Base-by-base conservation (phyloP, 2,329 filamentous ascomycete species). In the Stagonosporopsis cucurbitacearum region DNA sequence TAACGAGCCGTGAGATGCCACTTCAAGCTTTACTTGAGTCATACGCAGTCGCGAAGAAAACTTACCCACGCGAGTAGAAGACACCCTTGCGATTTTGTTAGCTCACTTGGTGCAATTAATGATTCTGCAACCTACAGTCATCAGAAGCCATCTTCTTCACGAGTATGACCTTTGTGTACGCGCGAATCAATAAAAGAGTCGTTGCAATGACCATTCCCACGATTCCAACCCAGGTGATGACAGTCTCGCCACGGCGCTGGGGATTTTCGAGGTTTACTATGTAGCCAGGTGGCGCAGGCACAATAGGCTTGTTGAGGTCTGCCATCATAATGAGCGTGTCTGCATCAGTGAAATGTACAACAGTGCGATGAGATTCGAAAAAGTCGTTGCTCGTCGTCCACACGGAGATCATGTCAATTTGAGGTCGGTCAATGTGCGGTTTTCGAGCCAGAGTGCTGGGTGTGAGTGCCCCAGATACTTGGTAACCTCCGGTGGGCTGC, bases 231-330 rank as follows among this genome's bases (percentile, higher is more conserved):
- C 51, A 55, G 20, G 62, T 66, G 1, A 65, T 54, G 5, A 58
- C 32, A 2, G 36, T 44, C 17, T 68, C 61, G 11, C 57, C 62
- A 22, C 54, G 53, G 12, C 66, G 52, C 23, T 58, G 53, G 6
- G 68, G 68, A 12, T 71, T 58, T 15, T 62, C 64, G 40, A 70
- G 67, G 47, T 71, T 52, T 13, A 69, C 63, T 11, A 59, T 19
- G 45, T 68, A 71, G 9, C 61, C 66, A 0, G 43, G 35, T 2
- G 68, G 67, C 2, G 67, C 54, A 33, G 57, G 57, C 3, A 58
- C 36, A 15, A 54, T 54, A 6, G 50, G 54, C 39, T 45, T 41
- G 33, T 46, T 30, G 32, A 57, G 49, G n/a, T 57, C 54, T 22
- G 25, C 26, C 49, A 53, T 53, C 7, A 22, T 37, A 2, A 12